Conservation (phyloP, 768 basidiomycete species). For the Tulasnella sp. region DNA sequence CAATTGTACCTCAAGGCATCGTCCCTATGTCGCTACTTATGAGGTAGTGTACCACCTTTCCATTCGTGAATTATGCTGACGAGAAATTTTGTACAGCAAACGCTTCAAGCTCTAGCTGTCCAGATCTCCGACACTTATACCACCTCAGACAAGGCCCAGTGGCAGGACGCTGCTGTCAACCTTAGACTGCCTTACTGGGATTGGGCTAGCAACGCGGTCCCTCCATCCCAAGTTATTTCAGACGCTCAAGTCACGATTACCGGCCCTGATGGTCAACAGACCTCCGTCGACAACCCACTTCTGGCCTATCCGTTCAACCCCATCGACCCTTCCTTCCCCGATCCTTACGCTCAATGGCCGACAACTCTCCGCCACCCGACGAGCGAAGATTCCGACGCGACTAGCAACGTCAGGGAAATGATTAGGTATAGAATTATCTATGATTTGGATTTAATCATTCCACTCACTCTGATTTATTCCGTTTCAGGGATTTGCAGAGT, state of each 20-base stretch:
- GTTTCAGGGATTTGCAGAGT: not conserved
- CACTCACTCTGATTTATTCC: not conserved
- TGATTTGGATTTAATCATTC: not conserved
- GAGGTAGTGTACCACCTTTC: constrained; percentile 44
- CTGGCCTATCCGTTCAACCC: constrained; percentile 24
- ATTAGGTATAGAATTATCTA: not conserved
- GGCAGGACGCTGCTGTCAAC: constrained; percentile 40
- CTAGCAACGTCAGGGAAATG: constrained; percentile 8
- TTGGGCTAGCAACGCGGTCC: constrained; percentile 45
- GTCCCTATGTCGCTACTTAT: constrained; percentile 50
- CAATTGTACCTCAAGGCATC: constrained; percentile 36
- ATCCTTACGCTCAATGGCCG: not conserved
- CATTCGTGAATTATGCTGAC: not conserved
- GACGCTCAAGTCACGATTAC: constrained; percentile 40
- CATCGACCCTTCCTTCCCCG: not conserved
- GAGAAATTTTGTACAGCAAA: constrained; percentile 44
- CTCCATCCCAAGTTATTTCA: constrained; percentile 44
- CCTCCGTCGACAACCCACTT: constrained; percentile 15
- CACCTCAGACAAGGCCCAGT: constrained; percentile 31
- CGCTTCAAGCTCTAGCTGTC: constrained; percentile 43
- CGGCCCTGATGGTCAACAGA: constrained; percentile 36
- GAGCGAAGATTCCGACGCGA: not conserved
- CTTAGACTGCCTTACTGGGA: constrained; percentile 52
- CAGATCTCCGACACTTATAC: constrained; percentile 45
- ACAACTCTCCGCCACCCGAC: constrained; percentile 21